Evolutionary conservation across 116 monocot species (phyloP), one percentile per base, ranked within the genome.

Genomic region (Posidonia oceanica): DNA sequence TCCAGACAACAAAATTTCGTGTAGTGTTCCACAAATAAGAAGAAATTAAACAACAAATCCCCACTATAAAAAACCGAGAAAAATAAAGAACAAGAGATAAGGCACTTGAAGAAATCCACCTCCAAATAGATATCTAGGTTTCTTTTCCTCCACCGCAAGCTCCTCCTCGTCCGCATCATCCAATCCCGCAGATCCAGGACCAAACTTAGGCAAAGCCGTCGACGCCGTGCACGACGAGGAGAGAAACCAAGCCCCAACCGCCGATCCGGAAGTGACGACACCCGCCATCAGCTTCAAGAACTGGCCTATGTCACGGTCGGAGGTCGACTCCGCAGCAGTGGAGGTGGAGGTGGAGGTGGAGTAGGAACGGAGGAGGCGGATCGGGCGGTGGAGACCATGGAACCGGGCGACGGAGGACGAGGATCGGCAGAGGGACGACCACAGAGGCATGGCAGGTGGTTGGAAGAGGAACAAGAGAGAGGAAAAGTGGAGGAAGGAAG

Each of bases 101-200:
- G 18, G 18, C 18, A 10, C 18, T 65, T 42, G 15, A 16, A 64
- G 10, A 41, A 41, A 16, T 41, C 15, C 21, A 78, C 78, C 78
- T 73, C 78, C 78, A 40, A 78, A 78, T 13, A 78, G 54, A 63
- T 69, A 78, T 69, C 64, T 69, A 11, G 52, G 17, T 68, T 71
- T 73, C 63, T 68, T 74, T 54, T 37, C 67, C 40, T 40, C 52
- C 7, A 56, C 23, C 44, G 42, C 7, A 18, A 64, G 40, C 52
- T 16, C 16, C 40, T 20, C 42, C 4, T 13, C 60, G 4, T 17
- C 36, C 14, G 23, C 40, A 8, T 4, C 37, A 14, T 37, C 60
- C 8, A 29, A 52, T 42, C 69, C 62, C 23, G 36, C 44, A 41
- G 73, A 64, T 62, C 61, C 54, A 59, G 12, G 16, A 5, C 39